Percentiles rank a stretch among this genome's conserved stretches.
phyloP scores from a whole-genome alignment of 2,329 filamentous ascomycete genomes.

The Byssothecium circinans region DNA sequence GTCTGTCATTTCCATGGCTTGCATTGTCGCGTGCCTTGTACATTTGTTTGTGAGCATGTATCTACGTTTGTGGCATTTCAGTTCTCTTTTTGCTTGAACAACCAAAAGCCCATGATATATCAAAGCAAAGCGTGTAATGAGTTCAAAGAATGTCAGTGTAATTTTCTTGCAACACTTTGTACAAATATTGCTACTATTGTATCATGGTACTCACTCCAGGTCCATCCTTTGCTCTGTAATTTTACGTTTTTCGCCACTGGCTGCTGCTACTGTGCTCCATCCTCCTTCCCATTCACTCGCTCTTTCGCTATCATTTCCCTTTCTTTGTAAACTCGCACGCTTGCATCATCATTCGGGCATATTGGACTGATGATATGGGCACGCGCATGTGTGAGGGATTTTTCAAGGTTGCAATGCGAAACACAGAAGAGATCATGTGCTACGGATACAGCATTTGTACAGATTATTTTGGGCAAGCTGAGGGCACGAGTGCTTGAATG shows the following conservation, averaged over 20 bases:
- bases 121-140: too few relatives aligned
- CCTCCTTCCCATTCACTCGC: background rate
- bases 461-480: constrained; percentile 4
- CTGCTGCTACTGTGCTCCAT: too few relatives aligned
- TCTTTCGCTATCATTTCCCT: background rate
- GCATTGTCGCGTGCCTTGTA: background rate
- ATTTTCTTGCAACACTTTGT: background rate
- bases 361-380: background rate
- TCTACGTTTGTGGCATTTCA: too few relatives aligned
- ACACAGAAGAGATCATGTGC: constrained; percentile 6
- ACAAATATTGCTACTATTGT: background rate
- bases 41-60: too few relatives aligned
- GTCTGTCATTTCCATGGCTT: background rate
- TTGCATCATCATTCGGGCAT: background rate
- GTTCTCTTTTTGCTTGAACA: too few relatives aligned
- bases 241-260: too few relatives aligned
- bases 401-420: background rate
- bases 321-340: background rate
- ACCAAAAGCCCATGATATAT: too few relatives aligned
- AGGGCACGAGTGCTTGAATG: background rate
- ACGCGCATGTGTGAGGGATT: background rate
- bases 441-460: background rate
- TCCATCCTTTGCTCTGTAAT: background rate
- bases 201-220: background rate
- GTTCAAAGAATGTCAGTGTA: background rate